Base-by-base conservation (phyloP, 208 protist species). In the Acanthamoeba royreba region DNA sequence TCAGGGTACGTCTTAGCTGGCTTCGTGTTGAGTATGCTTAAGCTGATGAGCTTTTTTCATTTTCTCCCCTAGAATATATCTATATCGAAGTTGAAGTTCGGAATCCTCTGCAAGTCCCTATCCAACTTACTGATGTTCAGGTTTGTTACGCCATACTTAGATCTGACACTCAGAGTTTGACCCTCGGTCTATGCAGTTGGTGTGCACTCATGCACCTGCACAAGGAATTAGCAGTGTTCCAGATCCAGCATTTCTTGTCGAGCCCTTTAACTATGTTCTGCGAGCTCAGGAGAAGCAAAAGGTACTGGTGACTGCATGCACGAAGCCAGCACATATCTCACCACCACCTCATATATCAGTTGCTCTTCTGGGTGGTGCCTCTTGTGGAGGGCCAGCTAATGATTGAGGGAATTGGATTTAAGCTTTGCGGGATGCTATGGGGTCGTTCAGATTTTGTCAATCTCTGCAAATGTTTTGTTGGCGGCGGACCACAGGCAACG, bases 51-150 rank as follows among this genome's bases (percentile, higher is more conserved):
- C n/a, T n/a, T n/a, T n/a, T n/a, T n/a, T n/a, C n/a, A n/a, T n/a
- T n/a, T n/a, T n/a, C n/a, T n/a, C n/a, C n/a, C n/a, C n/a, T n/a
- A 86, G 77, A 86, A 35, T 86, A 86, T 35, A 55, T 86, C 31
- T 86, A 86, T 55, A 55, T 86, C 38, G 77, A 86, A 35, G 77
- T 86, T 4, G 77, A 86, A 55, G 77, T 86, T 28, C 42, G 77
- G 31, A 86, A 86, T 38, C 77, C 77, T 0, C 77, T 86, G 8
- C 77, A 86, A 7, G 77, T 86, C n/a, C 77, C 77, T 22, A 86
- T 86, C 77, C 77, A 86, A 35, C 47, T 86, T 25, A 86, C 77
- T 19, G 45, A 86, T 22, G 66, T 77, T 19, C 66, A 77, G 61
- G 61, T 72, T n/a, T n/a, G n/a, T n/a, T n/a, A n/a, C n/a, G n/a